Percentiles rank a stretch among this genome's conserved stretches.
Conservation (phyloP, 176 grass and related monocot species). For the Oryza brachyantha region DNA sequence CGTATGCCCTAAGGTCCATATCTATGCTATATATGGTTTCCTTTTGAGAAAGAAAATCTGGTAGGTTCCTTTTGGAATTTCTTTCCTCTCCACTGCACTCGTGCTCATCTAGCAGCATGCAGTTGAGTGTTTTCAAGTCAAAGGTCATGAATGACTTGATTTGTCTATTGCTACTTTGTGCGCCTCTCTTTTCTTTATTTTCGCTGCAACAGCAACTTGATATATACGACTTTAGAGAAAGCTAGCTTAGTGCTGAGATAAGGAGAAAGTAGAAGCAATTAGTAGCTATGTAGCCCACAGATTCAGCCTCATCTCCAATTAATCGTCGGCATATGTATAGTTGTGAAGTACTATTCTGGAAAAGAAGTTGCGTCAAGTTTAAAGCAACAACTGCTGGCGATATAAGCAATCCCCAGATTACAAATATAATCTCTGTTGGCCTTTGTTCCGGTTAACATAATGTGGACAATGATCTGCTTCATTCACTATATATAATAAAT, state of each 20-base stretch:
- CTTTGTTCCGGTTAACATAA: neutral
- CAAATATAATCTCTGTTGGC: neutral
- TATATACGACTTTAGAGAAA: neutral
- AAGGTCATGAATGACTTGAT: slow-evolving; percentile 24
- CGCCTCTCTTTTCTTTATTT: neutral
- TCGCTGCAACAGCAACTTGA: neutral
- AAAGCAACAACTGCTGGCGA: neutral
- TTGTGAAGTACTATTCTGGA: neutral
- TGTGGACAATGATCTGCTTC: neutral
- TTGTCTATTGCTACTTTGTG: slow-evolving; percentile 25
- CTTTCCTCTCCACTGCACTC: neutral
- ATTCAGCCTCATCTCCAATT: neutral
- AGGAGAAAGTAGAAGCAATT: slow-evolving; percentile 4
- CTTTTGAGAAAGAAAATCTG: slow-evolving; percentile 26
- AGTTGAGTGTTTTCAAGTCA: slow-evolving; percentile 41
- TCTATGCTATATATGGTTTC: neutral
- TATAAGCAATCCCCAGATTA: neutral
- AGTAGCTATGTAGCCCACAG: neutral
- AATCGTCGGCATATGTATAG: neutral
- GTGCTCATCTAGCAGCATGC: slow-evolving; percentile 16
- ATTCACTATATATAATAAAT: neutral
- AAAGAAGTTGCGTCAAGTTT: neutral
- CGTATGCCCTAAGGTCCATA: slow-evolving; percentile 13
- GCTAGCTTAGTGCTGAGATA: slow-evolving; percentile 1
- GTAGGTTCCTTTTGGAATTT: slow-evolving; percentile 20